Conservation (phyloP, 495 filamentous ascomycete genomes). For the Aspergillus leporis region DNA sequence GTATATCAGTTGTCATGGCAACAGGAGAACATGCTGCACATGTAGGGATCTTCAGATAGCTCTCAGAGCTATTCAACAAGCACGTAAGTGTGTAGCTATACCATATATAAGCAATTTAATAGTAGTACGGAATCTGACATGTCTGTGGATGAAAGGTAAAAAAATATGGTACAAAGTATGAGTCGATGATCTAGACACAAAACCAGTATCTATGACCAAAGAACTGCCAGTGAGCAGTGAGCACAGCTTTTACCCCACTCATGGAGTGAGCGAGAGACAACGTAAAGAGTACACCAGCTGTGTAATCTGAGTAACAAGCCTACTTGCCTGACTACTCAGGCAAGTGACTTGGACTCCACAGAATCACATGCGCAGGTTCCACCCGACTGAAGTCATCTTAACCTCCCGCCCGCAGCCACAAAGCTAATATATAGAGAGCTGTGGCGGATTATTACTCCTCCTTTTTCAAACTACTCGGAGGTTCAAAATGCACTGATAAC, state of each 20-base stretch:
- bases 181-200: too few relatives aligned
- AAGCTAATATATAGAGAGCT: not conserved
- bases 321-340: not conserved
- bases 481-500: not conserved
- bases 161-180: too few relatives aligned
- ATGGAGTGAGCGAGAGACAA: too few relatives aligned
- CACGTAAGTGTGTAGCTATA: too few relatives aligned
- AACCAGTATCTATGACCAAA: too few relatives aligned
- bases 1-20: not conserved
- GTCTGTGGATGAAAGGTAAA: not conserved
- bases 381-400: not conserved
- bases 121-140: too few relatives aligned
- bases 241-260: too few relatives aligned
- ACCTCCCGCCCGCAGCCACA: conserved; percentile 3
- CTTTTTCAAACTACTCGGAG: not conserved
- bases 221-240: too few relatives aligned
- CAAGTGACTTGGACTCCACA: not conserved
- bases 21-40: not conserved
- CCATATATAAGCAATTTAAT: too few relatives aligned
- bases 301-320: not conserved
- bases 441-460: not conserved
- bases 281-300: too few relatives aligned
- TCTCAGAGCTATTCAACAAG: too few relatives aligned
- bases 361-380: conserved; percentile 1
- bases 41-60: too few relatives aligned